phyloP scores from a whole-genome alignment of 2,329 filamentous ascomycete species.

The Colletotrichum limetticola region DNA sequence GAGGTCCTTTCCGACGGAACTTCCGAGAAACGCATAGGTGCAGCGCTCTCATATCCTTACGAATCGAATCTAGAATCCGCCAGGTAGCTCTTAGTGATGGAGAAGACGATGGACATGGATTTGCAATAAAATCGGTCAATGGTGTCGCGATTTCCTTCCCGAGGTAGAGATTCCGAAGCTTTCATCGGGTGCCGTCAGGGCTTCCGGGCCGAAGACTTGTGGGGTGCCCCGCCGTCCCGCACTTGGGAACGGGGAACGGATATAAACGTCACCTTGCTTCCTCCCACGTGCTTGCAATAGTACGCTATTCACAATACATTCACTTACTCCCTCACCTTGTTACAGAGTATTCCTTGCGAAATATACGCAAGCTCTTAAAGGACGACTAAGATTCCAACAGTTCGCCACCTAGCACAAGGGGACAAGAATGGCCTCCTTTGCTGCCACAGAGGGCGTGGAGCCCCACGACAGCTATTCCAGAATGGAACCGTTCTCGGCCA shows the following conservation, averaged over 20 bases:
- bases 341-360: too few relatives aligned
- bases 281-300: neutral
- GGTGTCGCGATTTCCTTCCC: neutral
- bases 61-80: neutral
- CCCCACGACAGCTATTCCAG: slow-evolving; percentile 31
- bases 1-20: neutral
- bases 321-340: too few relatives aligned
- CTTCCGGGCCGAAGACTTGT: slow-evolving; percentile 25
- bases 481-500: slow-evolving; percentile 28
- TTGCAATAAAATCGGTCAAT: neutral
- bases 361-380: neutral
- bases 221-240: neutral
- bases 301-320: too few relatives aligned
- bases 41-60: neutral
- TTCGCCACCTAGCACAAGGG: too few relatives aligned
- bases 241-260: neutral
- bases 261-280: slow-evolving; percentile 14
- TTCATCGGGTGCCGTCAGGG: slow-evolving; percentile 12
- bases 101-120: neutral
- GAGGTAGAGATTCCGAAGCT: slow-evolving; percentile 5
- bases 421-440: slow-evolving; percentile 4
- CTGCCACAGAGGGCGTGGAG: slow-evolving; percentile 27
- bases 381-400: too few relatives aligned
- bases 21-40: neutral
- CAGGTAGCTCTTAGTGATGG: neutral